Base-by-base conservation (phyloP, 2,329 filamentous ascomycete species). In the Colletotrichum brevisporum region DNA sequence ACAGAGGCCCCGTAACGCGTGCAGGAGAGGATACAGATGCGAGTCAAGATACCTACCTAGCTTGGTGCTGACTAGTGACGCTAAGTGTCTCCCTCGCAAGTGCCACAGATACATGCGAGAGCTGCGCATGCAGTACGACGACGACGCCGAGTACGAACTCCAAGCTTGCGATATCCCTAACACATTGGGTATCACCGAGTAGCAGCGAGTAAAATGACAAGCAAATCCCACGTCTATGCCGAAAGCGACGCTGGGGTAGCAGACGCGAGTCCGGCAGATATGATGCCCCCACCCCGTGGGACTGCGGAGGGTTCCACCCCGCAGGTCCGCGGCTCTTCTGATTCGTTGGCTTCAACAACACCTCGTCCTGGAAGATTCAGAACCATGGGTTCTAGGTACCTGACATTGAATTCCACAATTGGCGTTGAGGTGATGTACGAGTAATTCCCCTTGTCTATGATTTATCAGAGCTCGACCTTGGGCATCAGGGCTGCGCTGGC, bases 241-340 rank as follows among this genome's bases (percentile, higher is more conserved):
- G 26, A 60, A 60, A 15, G 8, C 31, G 36, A 58, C 43, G 48
- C n/a, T 9, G 36, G 24, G 43, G 2, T 6, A 52, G 16, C 27
- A 52, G 45, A 50, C 43, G 31, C 4, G 16, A 27, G 56, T 27
- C 39, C 18, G 56, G 27, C 57, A 60, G 39, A 54, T 39, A 12
- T 21, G 13, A 26, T 8, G 18, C 51, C 15, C 6, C 51, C 39
- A 62, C 13, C 48, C 18, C 26, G 47, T 51, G 62, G 62, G 62
- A 60, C 62, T 59, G 55, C 55, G 62, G 62, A 65, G 21, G 54
- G 45, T 26, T 66, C 56, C 56, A 60, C 56, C 18, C 63, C 63
- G 63, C 63, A 66, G 27, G 27, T 54, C 26, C 18, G 41, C 56
- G 41, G 8, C 41, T 9, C n/a, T 18, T 16, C 18, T 61, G 2